Percentiles rank a stretch among this genome's conserved stretches.
Evolutionary conservation across 495 filamentous ascomycete genomes (phyloP).

Genomic region (Penicillium malachiteum): DNA sequence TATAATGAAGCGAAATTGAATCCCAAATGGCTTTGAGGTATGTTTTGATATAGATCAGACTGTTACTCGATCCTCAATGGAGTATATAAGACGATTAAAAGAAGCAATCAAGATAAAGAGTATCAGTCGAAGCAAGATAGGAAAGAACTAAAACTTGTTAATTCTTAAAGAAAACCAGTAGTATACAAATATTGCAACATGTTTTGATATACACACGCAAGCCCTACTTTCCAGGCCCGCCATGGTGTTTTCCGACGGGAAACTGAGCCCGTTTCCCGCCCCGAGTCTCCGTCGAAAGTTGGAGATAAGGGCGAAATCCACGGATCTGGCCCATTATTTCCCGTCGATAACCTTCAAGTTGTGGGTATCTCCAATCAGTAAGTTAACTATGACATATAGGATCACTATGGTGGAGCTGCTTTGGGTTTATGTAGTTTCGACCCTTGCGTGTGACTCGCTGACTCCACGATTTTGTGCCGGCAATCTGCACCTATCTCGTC

Average conservation of each 20-base stretch:
- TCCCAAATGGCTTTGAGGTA: not conserved
- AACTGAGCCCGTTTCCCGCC: constrained; percentile 8
- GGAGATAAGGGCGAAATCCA: constrained; percentile 6
- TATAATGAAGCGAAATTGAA: not conserved
- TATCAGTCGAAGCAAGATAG: not conserved
- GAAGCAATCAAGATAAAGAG: not conserved
- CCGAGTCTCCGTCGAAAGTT: not conserved
- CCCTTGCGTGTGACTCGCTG: too few species aligned
- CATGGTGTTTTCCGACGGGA: constrained; percentile 8
- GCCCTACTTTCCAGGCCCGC: constrained; percentile 4
- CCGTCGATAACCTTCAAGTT: constrained; percentile 44
- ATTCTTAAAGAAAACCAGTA: not conserved
- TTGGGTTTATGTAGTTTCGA: too few species aligned
- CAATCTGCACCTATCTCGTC: too few species aligned
- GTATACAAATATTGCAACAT: constrained; percentile 8
- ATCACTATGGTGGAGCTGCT: too few species aligned
- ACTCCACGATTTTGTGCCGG: too few species aligned
- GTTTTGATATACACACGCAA: constrained; percentile 12
- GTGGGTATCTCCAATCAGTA: constrained; percentile 21
- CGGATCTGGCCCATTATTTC: constrained; percentile 28
- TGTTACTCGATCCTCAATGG: not conserved
- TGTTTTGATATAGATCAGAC: not conserved
- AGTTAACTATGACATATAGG: constrained; percentile 26
- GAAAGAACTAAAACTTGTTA: not conserved
- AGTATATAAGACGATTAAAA: not conserved